Percentiles rank a stretch among this genome's conserved stretches.
Evolutionary conservation across 208 protist genomes (phyloP).

Genomic region (Naegleria gruberi): DNA sequence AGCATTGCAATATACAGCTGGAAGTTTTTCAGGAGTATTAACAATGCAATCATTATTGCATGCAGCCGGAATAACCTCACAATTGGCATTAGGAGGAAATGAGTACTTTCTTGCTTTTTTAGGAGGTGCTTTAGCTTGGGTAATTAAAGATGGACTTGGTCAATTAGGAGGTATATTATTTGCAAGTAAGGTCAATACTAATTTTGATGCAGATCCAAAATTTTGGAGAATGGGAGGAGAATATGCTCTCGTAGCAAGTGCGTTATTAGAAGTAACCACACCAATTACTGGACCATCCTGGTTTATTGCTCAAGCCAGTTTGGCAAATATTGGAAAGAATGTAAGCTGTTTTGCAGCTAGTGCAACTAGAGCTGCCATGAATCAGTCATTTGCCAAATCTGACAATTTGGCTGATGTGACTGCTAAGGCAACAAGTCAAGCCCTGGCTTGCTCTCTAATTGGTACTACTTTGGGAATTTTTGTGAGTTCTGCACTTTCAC

Average conservation of each 20-base stretch:
- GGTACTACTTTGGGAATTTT: constrained; percentile 38
- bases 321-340: constrained; percentile 42
- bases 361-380: constrained; percentile 38
- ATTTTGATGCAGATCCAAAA: constrained; percentile 48
- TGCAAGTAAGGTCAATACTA: constrained; percentile 25
- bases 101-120: constrained; percentile 25
- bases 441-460: constrained; percentile 26
- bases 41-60: neutral
- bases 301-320: constrained; percentile 40
- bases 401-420: constrained; percentile 45
- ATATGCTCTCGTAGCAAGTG: constrained; percentile 21
- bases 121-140: constrained; percentile 43
- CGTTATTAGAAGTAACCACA: constrained; percentile 34
- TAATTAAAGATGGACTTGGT: constrained; percentile 50
- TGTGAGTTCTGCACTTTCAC: neutral
- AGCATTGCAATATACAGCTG: neutral
- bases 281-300: constrained; percentile 31
- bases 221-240: constrained; percentile 29
- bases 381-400: constrained; percentile 31
- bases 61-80: neutral
- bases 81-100: neutral
- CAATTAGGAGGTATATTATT: constrained; percentile 47
- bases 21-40: neutral
- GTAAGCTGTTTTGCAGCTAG: constrained; percentile 39
- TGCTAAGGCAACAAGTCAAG: constrained; percentile 41